A percentile compares a stretch with the other conserved stretches of the same genome.
Evolutionary conservation across 1,284 basidiomycete genomes (phyloP).

Genomic region (Schizopora paradoxa): DNA sequence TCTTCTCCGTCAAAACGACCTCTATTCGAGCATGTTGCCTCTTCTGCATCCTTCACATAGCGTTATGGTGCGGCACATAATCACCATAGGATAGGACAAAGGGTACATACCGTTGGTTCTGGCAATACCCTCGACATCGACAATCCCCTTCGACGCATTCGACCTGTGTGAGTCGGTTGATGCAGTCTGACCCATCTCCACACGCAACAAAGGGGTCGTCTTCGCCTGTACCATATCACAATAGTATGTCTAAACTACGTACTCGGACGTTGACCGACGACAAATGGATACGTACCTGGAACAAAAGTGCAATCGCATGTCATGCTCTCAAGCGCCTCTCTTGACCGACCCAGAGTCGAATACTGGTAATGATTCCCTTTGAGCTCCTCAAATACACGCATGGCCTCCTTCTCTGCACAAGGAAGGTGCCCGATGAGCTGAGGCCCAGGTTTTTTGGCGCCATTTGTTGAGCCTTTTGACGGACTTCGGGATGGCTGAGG

Average conservation of each 20-base stretch:
- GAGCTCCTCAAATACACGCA: constrained; percentile 73
- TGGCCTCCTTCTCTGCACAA: constrained; percentile 67
- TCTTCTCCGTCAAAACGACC: constrained; percentile 92
- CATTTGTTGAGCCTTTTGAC: constrained; percentile 28
- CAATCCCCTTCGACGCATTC: constrained; percentile 91
- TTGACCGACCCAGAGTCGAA: constrained; percentile 79
- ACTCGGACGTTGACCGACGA: constrained; percentile 22
- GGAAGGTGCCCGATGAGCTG: constrained; percentile 80
- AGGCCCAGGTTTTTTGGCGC: constrained; percentile 28
- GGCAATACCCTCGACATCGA: constrained; percentile 76
- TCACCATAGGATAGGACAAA: background rate
- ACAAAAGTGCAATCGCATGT: constrained; percentile 87
- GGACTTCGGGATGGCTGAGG: constrained; percentile 22
- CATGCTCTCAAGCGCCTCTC: constrained; percentile 88
- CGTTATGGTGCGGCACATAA: constrained; percentile 14
- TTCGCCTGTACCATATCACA: constrained; percentile 36
- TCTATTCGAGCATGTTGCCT: constrained; percentile 84
- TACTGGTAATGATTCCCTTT: constrained; percentile 83
- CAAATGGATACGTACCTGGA: constrained; percentile 57
- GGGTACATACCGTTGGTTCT: constrained; percentile 83
- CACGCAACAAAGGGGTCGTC: constrained; percentile 70
- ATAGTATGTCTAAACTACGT: constrained; percentile 13
- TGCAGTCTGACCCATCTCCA: constrained; percentile 88
- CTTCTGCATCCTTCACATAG: constrained; percentile 68
- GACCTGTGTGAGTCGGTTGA: constrained; percentile 96